Conservation (phyloP, 2,329 filamentous ascomycete species). For the Aspergillus tamarii region DNA sequence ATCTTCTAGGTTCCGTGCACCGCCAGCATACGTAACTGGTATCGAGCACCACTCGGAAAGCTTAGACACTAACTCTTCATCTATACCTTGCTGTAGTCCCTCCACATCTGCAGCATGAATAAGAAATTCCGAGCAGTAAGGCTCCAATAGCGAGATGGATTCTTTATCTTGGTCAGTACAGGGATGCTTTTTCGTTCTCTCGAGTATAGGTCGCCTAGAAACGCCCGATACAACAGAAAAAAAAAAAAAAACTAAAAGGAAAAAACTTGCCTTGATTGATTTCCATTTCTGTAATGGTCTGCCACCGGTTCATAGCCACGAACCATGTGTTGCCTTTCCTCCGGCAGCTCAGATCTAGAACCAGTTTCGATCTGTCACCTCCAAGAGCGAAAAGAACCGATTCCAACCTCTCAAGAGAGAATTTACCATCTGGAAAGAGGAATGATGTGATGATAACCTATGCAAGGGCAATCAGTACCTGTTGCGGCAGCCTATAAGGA, state of each 20-base stretch:
- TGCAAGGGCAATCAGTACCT: slow-evolving; percentile 18
- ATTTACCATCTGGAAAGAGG: slow-evolving; percentile 82
- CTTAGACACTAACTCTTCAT: slow-evolving; percentile 76
- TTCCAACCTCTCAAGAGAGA: slow-evolving; percentile 76
- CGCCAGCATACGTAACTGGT: slow-evolving; percentile 94
- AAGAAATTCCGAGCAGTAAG: slow-evolving; percentile 93
- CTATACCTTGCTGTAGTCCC: slow-evolving; percentile 87
- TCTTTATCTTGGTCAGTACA: slow-evolving; percentile 56
- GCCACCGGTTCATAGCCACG: slow-evolving; percentile 99
- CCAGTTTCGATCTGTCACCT: slow-evolving; percentile 76
- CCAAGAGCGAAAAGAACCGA: slow-evolving; percentile 73
- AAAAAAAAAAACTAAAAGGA: neutral
- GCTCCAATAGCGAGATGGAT: slow-evolving; percentile 78
- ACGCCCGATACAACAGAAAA: neutral
- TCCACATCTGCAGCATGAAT: slow-evolving; percentile 98
- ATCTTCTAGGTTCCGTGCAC: slow-evolving; percentile 81
- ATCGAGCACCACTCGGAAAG: slow-evolving; percentile 86
- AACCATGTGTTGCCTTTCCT: slow-evolving; percentile 78
- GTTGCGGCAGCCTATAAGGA: slow-evolving; percentile 16
- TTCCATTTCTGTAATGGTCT: slow-evolving; percentile 95
- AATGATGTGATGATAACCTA: slow-evolving; percentile 97
- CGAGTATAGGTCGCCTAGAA: neutral
- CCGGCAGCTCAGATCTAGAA: slow-evolving; percentile 93
- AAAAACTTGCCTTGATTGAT: slow-evolving; percentile 72
- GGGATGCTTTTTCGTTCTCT: neutral